These are phyloP conservation scores for Penicillium corylophilum DNA, from an alignment of 2,329 filamentous ascomycete genomes.

Conservation along the genomic window DNA sequence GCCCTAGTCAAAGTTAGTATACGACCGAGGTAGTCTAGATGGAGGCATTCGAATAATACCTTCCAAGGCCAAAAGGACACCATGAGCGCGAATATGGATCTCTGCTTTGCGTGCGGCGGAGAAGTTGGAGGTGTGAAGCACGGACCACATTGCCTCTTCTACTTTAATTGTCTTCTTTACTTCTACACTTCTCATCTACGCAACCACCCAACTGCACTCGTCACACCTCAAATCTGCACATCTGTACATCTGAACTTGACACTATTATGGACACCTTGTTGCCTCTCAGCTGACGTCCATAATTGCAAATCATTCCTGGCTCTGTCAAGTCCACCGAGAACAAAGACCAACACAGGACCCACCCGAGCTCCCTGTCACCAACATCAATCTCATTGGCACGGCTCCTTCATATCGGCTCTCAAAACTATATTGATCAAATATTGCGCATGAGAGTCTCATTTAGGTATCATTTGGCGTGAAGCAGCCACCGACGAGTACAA, in stretches of 20 bases:
- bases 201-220: neutral
- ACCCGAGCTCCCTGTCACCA: neutral
- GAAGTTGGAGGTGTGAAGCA: neutral
- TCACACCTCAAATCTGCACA: too few relatives aligned
- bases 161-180: neutral
- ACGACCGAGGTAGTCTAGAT: neutral
- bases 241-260: too few relatives aligned
- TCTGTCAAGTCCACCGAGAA: neutral
- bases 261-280: neutral
- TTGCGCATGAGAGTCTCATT: neutral
- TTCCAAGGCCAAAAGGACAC: constrained; percentile 85
- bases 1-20: constrained; percentile 52
- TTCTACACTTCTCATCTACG: neutral
- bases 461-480: too few relatives aligned
- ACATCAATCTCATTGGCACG: neutral
- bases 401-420: neutral
- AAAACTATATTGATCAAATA: neutral
- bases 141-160: neutral
- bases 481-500: neutral
- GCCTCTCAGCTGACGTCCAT: neutral
- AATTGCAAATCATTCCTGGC: neutral
- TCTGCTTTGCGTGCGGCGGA: neutral
- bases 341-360: neutral
- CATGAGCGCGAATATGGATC: constrained; percentile 51
- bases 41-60: constrained; percentile 49